These are phyloP conservation scores for Bacterosira constricta DNA, from an alignment of 108 stramenopile species.

Conservation along the genomic window DNA sequence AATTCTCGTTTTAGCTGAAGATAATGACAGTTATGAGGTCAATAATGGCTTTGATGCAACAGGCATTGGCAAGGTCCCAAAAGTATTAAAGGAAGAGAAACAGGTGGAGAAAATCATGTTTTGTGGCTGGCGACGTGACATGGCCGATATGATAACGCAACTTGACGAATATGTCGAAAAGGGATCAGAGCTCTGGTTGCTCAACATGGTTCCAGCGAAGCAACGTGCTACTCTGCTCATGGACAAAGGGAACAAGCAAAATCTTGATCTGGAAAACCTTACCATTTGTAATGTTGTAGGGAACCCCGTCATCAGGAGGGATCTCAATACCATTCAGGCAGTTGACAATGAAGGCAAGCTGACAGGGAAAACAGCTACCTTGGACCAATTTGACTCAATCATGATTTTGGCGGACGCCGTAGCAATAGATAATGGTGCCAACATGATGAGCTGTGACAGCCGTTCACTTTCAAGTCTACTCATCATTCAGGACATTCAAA, in stretches of 20 bases:
- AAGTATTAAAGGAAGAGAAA: background rate
- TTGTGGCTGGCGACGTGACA: conserved; percentile 58
- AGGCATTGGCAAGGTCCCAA: background rate
- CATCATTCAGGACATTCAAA: conserved; percentile 38
- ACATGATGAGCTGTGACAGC: conserved; percentile 39
- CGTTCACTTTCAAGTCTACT: conserved; percentile 37
- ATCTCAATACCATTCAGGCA: conserved; percentile 35
- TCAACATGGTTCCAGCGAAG: conserved; percentile 27
- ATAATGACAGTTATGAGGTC: conserved; percentile 47
- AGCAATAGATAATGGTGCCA: conserved; percentile 29
- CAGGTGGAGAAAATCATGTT: conserved; percentile 46
- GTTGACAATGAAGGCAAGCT: conserved; percentile 11
- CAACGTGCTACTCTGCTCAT: conserved; percentile 35
- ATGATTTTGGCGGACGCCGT: conserved; percentile 52
- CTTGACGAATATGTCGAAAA: conserved; percentile 49
- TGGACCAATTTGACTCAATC: conserved; percentile 49
- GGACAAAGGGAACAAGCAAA: conserved; percentile 38
- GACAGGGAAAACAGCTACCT: conserved; percentile 11
- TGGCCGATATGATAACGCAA: conserved; percentile 56
- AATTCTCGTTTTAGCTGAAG: conserved; percentile 53
- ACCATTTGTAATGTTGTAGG: conserved; percentile 38
- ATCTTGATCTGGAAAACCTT: conserved; percentile 35
- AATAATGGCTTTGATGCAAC: conserved; percentile 5
- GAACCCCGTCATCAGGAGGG: conserved; percentile 41
- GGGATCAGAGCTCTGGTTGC: conserved; percentile 47